Base-by-base conservation (phyloP, 2,329 filamentous ascomycete genomes). In the Hirsutella thompsonii region DNA sequence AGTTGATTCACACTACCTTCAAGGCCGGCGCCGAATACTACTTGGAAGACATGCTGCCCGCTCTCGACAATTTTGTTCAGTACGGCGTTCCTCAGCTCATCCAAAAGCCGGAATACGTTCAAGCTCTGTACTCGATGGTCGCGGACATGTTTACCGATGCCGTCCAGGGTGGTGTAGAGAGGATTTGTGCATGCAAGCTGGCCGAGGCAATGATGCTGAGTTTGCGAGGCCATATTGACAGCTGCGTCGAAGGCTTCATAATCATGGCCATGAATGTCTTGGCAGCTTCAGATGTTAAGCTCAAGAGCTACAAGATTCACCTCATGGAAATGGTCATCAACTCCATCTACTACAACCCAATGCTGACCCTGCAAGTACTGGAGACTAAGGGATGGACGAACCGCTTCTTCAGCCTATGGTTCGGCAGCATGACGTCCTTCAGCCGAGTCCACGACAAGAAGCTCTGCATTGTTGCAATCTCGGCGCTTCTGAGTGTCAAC, bases 261-360 rank as follows among this genome's bases (percentile, higher is more conserved):
- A 77, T 78, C 50, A 80, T 96, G 62, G 83, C 87, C 23, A 96
- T 96, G 88, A 73, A 67, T 37, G 81, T 89, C 30, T 72, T 98
- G 32, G 77, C 70, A 19, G 78, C 74, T 39, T 74, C 82, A 35
- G 84, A 94, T 49, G 70, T 85, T 39, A 89, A 88, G 63, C 81
- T 93, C 51, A 95, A 93, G 70, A 89, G 86, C 3, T 93, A 95
- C 62, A 83, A 86, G 54, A 89, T 96, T 41, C 90, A 98, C 60
- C 67, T 98, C 36, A 94, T 98, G 84, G 92, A 98, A 66, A 93
- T 98, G 80, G 80, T 98, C 44, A 94, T 98, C 69, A 96, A 96
- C 63, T 80, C 85, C 42, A 88, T 96, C 53, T 94, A 96, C 71
- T 98, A 98, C 71, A 95, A 94, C 67, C 89, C 92, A 2, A 65